Base-by-base conservation (phyloP, 1,284 basidiomycete genomes). In the Hemileia vastatrix region DNA sequence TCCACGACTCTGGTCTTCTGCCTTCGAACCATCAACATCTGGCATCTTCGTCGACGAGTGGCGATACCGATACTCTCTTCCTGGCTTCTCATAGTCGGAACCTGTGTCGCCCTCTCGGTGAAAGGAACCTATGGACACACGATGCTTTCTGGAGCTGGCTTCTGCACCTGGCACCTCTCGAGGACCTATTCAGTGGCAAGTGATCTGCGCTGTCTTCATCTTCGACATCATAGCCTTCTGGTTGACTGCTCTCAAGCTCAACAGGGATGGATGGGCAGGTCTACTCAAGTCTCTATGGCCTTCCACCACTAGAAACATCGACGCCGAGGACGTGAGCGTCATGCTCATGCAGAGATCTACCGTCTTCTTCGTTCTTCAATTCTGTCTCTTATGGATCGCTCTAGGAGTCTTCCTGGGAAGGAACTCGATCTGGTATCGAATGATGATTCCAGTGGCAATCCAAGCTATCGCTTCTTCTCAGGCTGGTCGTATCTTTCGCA, bases 281-380 rank as follows among this genome's bases (percentile, higher is more conserved):
- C 56, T 71, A 4, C 6, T 66, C 2, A 57, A 64, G 21, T 65
- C 65, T 13, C 40, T 71, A 21, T 60, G 69, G 11, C 69, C 70
- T 1, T 54, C 57, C 4, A 55, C 52, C 31, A 52, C 57, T 13
- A 49, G 60, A 49, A 67, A 68, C 32, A 47, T 67, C 31, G 67
- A 68, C 44, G 53, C 67, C 2, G 70, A 71, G 33, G 70, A 71
- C 40, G 67, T 71, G 51, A 67, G 64, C 47, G 55, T 47, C 50
- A 71, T 71, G 69, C 67, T 71, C 27, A 66, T 71, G 3, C 69
- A 71, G 53, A 66, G 67, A 50, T 70, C 70, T 36, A 68, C 66
- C 21, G 64, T 65, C 5, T 71, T 71, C 63, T 71, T 69, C 45
- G 45, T 64, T 27, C 65, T 70, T 11, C 69, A 70, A 36, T 70